phyloP scores from a whole-genome alignment of 1,139 yeast genomes.

The Sugiyamaella japonica region DNA sequence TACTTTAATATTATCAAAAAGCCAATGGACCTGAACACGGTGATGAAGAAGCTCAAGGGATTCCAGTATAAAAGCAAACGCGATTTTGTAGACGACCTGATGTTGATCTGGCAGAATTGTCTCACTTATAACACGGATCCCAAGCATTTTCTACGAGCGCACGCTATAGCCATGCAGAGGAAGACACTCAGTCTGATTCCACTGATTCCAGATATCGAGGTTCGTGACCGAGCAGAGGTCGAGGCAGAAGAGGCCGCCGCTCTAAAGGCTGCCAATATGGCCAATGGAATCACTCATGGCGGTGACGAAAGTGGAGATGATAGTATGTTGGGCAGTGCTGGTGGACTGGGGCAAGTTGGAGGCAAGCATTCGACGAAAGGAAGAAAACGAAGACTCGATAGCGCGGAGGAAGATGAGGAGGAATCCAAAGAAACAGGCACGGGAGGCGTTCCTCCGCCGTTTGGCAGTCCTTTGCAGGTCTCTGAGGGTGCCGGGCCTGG shows the following conservation, averaged over 20 bases:
- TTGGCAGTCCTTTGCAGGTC: conserved; percentile 19
- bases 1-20: conserved; percentile 84
- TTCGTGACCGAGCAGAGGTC: conserved; percentile 79
- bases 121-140: conserved; percentile 94
- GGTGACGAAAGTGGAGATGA: conserved; percentile 7
- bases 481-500: conserved; percentile 15
- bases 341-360: conserved; percentile 21
- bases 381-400: conserved; percentile 33
- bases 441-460: conserved; percentile 22
- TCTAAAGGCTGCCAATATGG: conserved; percentile 7
- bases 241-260: conserved; percentile 74
- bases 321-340: conserved; percentile 25
- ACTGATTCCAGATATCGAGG: conserved; percentile 80
- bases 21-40: conserved; percentile 97
- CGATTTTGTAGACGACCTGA: conserved; percentile 88
- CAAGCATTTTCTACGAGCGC: conserved; percentile 83
- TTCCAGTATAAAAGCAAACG: conserved; percentile 80
- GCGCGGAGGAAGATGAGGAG: conserved; percentile 30
- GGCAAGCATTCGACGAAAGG: conserved; percentile 34
- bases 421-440: conserved; percentile 15
- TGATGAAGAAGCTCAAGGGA: conserved; percentile 80
- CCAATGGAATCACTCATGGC: conserved; percentile 3
- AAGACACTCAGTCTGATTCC: conserved; percentile 76
- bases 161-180: conserved; percentile 95
- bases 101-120: conserved; percentile 96